A percentile compares a stretch with the other conserved stretches of the same genome.
Conservation (phyloP, 768 basidiomycete species). For the Hemileccinum impolitum region DNA sequence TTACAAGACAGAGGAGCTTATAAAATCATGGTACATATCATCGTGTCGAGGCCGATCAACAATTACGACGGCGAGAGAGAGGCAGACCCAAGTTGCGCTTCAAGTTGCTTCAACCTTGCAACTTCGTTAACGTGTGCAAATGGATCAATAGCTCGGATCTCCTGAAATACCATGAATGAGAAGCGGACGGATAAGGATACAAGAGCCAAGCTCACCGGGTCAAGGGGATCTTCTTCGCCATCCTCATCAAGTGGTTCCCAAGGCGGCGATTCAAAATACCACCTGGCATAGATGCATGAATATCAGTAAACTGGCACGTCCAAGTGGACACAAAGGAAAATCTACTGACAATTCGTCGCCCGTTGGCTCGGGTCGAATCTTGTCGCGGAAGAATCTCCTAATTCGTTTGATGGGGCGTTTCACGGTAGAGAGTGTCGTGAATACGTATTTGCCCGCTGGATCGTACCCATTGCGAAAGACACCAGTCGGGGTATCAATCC, state of each 20-base stretch:
- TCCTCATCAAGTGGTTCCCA: conserved; percentile 29
- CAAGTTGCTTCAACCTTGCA: background rate
- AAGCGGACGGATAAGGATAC: background rate
- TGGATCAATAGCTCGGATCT: conserved; percentile 6
- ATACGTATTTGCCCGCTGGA: conserved; percentile 11
- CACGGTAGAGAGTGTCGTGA: conserved; percentile 22
- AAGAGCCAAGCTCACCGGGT: conserved; percentile 10
- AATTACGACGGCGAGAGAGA: too few relatives aligned
- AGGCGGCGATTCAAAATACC: conserved; percentile 15
- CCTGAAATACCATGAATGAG: conserved; percentile 8
- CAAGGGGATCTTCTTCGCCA: conserved; percentile 20
- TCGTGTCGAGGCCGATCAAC: too few relatives aligned
- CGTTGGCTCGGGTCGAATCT: conserved; percentile 2
- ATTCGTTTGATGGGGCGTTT: conserved; percentile 10
- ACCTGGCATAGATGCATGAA: conserved; percentile 9
- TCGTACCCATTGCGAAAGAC: conserved; percentile 21
- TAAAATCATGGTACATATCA: too few relatives aligned
- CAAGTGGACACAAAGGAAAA: background rate
- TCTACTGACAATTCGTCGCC: conserved; percentile 22
- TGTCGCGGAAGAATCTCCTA: conserved; percentile 17
- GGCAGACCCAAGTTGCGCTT: too few relatives aligned
- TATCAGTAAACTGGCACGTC: background rate
- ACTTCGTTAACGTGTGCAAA: background rate
- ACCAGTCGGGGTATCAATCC: conserved; percentile 10
- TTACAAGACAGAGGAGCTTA: too few relatives aligned